These are phyloP conservation scores for Amaranthus cruentus DNA, from an alignment of 148 eudicot species.

Conservation along the genomic window DNA sequence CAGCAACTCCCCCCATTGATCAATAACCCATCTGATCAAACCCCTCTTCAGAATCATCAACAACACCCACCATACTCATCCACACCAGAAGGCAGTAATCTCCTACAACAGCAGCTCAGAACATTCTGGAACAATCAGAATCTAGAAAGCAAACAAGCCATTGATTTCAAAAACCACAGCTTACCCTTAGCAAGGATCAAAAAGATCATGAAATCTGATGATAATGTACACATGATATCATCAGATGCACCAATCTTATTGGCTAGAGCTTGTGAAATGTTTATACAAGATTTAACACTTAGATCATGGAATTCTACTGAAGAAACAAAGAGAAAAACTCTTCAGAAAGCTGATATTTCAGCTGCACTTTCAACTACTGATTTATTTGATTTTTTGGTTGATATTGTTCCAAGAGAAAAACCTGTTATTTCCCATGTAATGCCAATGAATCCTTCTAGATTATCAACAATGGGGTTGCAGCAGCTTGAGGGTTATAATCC, in stretches of 20 bases:
- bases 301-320: constrained; percentile 43
- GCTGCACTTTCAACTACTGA: constrained; percentile 37
- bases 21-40: neutral
- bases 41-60: neutral
- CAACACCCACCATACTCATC: neutral
- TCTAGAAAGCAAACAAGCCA: constrained; percentile 28
- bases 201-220: constrained; percentile 47
- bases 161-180: constrained; percentile 37
- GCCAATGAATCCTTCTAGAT: neutral
- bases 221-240: constrained; percentile 46
- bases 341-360: constrained; percentile 40
- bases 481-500: neutral
- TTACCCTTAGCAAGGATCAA: constrained; percentile 46
- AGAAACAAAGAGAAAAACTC: constrained; percentile 40
- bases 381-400: constrained; percentile 45
- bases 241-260: constrained; percentile 46
- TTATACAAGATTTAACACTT: constrained; percentile 40
- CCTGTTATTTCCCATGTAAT: neutral
- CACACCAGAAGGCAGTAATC: neutral
- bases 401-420: constrained; percentile 40
- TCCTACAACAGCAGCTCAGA: constrained; percentile 30
- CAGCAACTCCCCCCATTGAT: neutral
- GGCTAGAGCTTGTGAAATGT: constrained; percentile 44
- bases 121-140: constrained; percentile 33
- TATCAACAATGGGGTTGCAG: neutral